These are phyloP conservation scores for Claviceps sp. DNA, from an alignment of 2,329 filamentous ascomycete species.

Conservation along the genomic window DNA sequence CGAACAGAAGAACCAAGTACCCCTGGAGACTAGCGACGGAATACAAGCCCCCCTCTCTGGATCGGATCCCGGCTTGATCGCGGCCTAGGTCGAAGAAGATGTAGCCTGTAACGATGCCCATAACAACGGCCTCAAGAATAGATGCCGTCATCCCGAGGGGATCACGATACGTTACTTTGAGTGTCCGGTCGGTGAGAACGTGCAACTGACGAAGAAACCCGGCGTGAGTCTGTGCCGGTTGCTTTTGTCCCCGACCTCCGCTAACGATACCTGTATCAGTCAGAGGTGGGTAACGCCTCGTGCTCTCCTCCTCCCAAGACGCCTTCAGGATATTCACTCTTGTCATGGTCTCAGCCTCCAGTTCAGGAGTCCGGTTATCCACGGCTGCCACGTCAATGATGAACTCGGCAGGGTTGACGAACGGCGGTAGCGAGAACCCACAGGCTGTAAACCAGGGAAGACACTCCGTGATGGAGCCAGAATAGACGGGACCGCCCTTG, in stretches of 20 bases:
- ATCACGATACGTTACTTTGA: constrained; percentile 62
- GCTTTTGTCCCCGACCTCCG: constrained; percentile 8
- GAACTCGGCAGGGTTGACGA: constrained; percentile 68
- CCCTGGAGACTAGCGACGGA: constrained; percentile 59
- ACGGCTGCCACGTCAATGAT: constrained; percentile 62
- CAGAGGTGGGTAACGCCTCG: constrained; percentile 13
- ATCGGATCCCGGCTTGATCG: constrained; percentile 58
- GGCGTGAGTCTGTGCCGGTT: constrained; percentile 29
- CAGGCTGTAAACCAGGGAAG: constrained; percentile 49
- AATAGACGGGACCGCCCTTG: constrained; percentile 54
- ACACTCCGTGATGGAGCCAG: constrained; percentile 43
- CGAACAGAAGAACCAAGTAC: constrained; percentile 63
- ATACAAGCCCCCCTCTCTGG: constrained; percentile 59
- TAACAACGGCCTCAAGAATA: constrained; percentile 53
- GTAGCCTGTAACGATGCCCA: constrained; percentile 61
- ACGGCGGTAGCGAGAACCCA: constrained; percentile 50
- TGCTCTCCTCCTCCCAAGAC: constrained; percentile 39
- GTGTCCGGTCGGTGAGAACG: constrained; percentile 55
- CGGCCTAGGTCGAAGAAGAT: constrained; percentile 54
- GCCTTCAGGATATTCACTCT: constrained; percentile 48
- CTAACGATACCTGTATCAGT: constrained; percentile 3
- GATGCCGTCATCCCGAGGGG: constrained; percentile 62
- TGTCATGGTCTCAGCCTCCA: constrained; percentile 44
- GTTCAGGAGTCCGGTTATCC: constrained; percentile 55
- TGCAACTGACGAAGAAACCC: constrained; percentile 47